phyloP scores from a whole-genome alignment of 306 rosid genomes.

The Aeschynomene evenia region DNA sequence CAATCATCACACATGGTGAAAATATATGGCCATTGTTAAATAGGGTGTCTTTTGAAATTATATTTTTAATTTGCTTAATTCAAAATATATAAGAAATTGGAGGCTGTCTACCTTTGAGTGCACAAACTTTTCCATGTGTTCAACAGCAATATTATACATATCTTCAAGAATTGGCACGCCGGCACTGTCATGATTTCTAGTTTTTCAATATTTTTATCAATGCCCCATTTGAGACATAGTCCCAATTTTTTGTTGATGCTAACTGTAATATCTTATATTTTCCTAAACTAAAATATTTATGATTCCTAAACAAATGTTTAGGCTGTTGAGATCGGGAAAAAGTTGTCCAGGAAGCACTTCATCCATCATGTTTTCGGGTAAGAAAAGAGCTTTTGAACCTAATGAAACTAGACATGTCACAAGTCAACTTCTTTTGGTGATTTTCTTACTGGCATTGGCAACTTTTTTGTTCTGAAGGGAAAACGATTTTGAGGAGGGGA shows the following conservation, averaged over 20 bases:
- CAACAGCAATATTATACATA: background rate
- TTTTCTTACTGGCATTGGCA: slow-evolving; percentile 22
- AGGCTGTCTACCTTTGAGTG: background rate
- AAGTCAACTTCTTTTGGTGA: background rate
- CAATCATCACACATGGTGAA: too few relatives aligned
- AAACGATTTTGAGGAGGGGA: slow-evolving; percentile 80
- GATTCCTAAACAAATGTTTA: slow-evolving; percentile 32
- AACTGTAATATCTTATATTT: background rate
- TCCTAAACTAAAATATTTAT: slow-evolving; percentile 8
- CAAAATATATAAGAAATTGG: too few relatives aligned
- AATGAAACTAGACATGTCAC: background rate
- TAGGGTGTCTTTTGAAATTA: background rate
- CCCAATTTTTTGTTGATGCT: background rate
- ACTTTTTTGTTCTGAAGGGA: slow-evolving; percentile 52
- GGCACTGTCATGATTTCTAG: background rate
- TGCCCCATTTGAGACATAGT: background rate
- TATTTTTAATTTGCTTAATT: background rate
- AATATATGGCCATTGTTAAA: background rate
- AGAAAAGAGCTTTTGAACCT: slow-evolving; percentile 32
- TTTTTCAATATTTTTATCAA: background rate
- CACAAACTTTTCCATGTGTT: background rate
- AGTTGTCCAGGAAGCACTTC: slow-evolving; percentile 69
- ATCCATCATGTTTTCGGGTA: slow-evolving; percentile 93
- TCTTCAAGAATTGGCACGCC: background rate
- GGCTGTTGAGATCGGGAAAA: slow-evolving; percentile 86